Percentiles rank a stretch among this genome's conserved stretches.
Conservation (phyloP, 345 rosid genomes). For the Sisymbrium altissimum region DNA sequence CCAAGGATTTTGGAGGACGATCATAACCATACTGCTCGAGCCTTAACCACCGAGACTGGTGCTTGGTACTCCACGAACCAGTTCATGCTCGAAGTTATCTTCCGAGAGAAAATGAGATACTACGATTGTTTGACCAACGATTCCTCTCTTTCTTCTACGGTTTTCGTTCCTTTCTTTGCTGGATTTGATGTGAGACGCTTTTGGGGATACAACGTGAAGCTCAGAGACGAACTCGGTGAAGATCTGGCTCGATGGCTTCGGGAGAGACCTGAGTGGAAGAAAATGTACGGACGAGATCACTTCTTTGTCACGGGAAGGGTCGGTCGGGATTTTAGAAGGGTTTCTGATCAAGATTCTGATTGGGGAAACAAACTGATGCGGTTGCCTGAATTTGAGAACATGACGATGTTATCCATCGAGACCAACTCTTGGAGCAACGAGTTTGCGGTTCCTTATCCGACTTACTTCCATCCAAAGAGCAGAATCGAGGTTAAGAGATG, state of each 20-base stretch:
- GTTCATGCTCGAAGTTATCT: slow-evolving; percentile 41
- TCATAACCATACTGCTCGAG: not conserved
- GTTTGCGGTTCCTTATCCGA: slow-evolving; percentile 44
- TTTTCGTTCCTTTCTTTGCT: slow-evolving; percentile 43
- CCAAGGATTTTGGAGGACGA: slow-evolving; percentile 19
- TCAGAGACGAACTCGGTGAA: slow-evolving; percentile 35
- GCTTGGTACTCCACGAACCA: slow-evolving; percentile 41
- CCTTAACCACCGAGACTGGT: slow-evolving; percentile 8
- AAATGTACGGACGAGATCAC: slow-evolving; percentile 38
- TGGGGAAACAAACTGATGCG: slow-evolving; percentile 49
- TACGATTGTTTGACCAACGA: slow-evolving; percentile 45
- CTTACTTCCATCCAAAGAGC: slow-evolving; percentile 40
- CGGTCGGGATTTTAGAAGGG: slow-evolving; percentile 34
- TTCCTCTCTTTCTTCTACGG: slow-evolving; percentile 38
- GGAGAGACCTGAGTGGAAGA: slow-evolving; percentile 42
- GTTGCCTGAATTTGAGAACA: slow-evolving; percentile 35
- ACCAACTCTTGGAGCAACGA: slow-evolving; percentile 28
- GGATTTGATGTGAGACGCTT: slow-evolving; percentile 45
- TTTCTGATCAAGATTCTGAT: slow-evolving; percentile 24
- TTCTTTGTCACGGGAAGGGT: slow-evolving; percentile 45
- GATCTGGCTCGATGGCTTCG: slow-evolving; percentile 40
- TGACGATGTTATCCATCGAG: slow-evolving; percentile 42
- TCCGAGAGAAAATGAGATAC: slow-evolving; percentile 37
- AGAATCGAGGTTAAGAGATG: slow-evolving; percentile 28
- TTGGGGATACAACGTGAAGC: slow-evolving; percentile 30